phyloP scores from a whole-genome alignment of 441 rosid genomes.

The Corymbia calophylla region DNA sequence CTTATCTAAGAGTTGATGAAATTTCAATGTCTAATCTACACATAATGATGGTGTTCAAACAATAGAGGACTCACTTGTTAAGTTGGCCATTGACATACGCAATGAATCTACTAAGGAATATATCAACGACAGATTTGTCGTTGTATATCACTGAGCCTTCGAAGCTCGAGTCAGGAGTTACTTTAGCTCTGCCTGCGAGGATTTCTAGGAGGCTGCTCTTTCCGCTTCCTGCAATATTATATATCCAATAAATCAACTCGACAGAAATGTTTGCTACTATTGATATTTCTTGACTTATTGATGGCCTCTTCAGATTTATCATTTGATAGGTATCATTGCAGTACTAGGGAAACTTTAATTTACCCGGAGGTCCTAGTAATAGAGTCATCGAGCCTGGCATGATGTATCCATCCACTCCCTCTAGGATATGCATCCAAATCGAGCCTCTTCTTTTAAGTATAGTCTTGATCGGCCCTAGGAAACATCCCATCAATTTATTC shows the following conservation, averaged over 20 bases:
- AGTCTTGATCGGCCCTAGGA: conserved; percentile 14
- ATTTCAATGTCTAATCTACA: neutral
- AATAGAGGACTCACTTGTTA: conserved; percentile 4
- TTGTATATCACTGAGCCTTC: conserved; percentile 16
- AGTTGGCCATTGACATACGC: conserved; percentile 20
- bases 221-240: neutral
- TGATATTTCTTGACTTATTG: neutral
- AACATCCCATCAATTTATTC: conserved; percentile 13
- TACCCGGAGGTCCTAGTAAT: conserved; percentile 25
- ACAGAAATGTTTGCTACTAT: neutral
- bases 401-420: conserved; percentile 21
- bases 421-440: conserved; percentile 11
- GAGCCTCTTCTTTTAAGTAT: conserved; percentile 4
- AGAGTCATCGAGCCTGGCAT: conserved; percentile 27
- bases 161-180: neutral
- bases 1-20: neutral
- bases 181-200: neutral
- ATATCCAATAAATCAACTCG: neutral
- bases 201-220: neutral
- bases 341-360: neutral
- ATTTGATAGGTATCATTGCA: neutral
- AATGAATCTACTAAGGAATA: conserved; percentile 16
- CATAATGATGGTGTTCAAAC: neutral
- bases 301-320: neutral
- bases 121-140: conserved; percentile 11